Conservation (phyloP, 2,329 filamentous ascomycete species). For the Bipolaris bicolor region DNA sequence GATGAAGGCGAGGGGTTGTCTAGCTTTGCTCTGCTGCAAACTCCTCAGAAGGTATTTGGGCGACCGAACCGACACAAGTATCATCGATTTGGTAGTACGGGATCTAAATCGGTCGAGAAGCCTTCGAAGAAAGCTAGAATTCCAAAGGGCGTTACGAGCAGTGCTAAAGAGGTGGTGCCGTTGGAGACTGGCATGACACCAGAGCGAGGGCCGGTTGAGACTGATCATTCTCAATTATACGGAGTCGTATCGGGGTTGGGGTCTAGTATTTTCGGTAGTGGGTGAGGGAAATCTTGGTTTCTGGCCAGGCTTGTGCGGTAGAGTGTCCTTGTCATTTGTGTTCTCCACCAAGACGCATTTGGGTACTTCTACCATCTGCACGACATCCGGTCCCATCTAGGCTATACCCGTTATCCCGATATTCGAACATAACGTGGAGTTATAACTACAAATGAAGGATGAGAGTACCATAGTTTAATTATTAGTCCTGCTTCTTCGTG, state of each 20-base stretch:
- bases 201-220: neutral
- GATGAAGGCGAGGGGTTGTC: slow-evolving; percentile 37
- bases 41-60: slow-evolving; percentile 55
- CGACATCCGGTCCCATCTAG: neutral
- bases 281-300: neutral
- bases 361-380: neutral
- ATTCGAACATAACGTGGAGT: neutral
- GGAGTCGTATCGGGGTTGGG: neutral
- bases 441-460: too few relatives aligned
- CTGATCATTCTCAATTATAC: too few relatives aligned
- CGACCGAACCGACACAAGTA: slow-evolving; percentile 38
- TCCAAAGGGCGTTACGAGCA: slow-evolving; percentile 1
- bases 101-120: slow-evolving; percentile 24
- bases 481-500: neutral
- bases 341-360: neutral
- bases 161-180: neutral
- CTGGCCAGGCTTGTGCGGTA: neutral
- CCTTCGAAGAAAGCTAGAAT: slow-evolving; percentile 28
- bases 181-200: neutral
- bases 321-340: neutral
- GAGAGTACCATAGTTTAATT: neutral
- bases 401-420: neutral
- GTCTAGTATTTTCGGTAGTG: slow-evolving; percentile 12
- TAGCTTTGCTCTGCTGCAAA: slow-evolving; percentile 52
- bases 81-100: slow-evolving; percentile 32